Evolutionary conservation across 768 basidiomycete genomes (phyloP).

Genomic region (Phanerodontia chrysosporium): DNA sequence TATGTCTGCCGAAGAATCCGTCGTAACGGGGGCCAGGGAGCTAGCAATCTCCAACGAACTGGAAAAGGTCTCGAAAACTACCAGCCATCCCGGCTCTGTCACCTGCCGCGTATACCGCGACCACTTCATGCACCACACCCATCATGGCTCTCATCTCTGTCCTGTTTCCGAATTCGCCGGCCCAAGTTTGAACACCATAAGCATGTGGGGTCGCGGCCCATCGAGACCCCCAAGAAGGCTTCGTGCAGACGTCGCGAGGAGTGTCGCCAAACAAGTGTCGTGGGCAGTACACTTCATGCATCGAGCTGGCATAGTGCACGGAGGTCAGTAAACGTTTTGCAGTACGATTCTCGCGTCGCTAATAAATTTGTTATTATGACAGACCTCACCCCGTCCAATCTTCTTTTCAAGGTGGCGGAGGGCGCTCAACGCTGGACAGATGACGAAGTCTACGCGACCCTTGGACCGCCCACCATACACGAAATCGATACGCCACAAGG

Average conservation of each 20-base stretch:
- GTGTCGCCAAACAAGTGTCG: constrained; percentile 30
- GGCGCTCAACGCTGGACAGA: neutral
- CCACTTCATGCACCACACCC: constrained; percentile 44
- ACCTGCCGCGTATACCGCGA: constrained; percentile 31
- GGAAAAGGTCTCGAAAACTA: neutral
- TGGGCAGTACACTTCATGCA: constrained; percentile 30
- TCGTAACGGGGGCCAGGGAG: constrained; percentile 23
- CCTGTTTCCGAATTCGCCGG: constrained; percentile 46
- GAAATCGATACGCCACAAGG: neutral
- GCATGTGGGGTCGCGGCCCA: constrained; percentile 27
- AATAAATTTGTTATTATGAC: neutral
- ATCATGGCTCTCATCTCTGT: constrained; percentile 48
- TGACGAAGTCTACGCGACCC: neutral
- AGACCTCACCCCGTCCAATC: neutral
- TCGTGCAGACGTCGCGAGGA: constrained; percentile 31
- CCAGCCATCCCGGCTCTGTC: neutral
- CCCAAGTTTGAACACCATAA: constrained; percentile 31
- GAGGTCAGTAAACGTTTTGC: constrained; percentile 23
- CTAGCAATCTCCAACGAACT: constrained; percentile 33
- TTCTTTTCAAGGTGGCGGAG: neutral
- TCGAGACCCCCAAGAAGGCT: constrained; percentile 29
- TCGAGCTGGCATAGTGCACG: constrained; percentile 24
- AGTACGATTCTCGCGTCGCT: neutral
- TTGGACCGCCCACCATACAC: neutral
- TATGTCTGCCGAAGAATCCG: neutral